Conservation (phyloP, 2,329 filamentous ascomycete genomes). For the Penicillium sp. region DNA sequence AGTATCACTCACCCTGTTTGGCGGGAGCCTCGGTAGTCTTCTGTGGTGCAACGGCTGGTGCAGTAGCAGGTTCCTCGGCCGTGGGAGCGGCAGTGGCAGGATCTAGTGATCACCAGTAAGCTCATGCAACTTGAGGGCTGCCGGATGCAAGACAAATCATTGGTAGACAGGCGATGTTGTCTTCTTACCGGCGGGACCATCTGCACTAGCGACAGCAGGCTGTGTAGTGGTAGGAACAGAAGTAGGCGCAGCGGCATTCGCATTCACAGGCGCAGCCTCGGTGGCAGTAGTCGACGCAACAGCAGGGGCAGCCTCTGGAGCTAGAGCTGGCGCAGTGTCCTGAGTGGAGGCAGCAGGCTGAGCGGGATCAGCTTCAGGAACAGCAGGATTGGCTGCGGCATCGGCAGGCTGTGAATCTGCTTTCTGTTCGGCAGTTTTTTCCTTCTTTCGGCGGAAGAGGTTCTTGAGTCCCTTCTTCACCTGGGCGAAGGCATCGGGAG, state of each 20-base stretch:
- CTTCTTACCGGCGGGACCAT: background rate
- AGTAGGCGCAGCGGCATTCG: background rate
- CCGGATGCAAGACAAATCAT: background rate
- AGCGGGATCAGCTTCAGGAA: constrained; percentile 5
- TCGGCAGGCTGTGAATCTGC: constrained; percentile 13
- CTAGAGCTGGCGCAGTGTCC: constrained; percentile 5
- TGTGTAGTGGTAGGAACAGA: background rate
- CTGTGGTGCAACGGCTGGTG: background rate
- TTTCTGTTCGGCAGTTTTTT: constrained; percentile 34
- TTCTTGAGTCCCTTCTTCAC: constrained; percentile 39
- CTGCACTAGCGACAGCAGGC: background rate
- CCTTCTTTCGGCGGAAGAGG: constrained; percentile 38
- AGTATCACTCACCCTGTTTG: background rate
- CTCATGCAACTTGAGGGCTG: background rate
- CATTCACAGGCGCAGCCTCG: constrained; percentile 34
- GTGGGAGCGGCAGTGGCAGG: background rate
- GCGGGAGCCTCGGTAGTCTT: background rate
- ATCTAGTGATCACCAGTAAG: background rate
- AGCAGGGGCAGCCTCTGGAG: constrained; percentile 10
- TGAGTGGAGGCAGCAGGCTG: background rate
- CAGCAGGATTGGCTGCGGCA: constrained; percentile 10
- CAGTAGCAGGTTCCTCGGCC: background rate
- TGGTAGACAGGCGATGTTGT: background rate
- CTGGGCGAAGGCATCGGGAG: constrained; percentile 36
- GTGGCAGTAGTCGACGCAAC: background rate